These are phyloP conservation scores for Carex arenaria DNA, from an alignment of 202 grass and related monocot genomes.

Conservation along the genomic window DNA sequence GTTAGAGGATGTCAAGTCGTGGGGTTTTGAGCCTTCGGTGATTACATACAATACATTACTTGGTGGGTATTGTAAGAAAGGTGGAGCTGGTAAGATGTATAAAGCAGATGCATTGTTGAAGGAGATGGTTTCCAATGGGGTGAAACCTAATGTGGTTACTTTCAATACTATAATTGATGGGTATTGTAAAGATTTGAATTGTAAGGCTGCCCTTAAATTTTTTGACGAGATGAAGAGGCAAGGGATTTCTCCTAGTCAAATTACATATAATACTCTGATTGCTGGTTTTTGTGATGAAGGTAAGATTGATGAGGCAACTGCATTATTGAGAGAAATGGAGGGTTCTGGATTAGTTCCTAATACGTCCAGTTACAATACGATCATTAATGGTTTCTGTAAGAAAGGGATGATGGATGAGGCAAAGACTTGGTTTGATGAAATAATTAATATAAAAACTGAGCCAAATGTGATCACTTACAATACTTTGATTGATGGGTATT, in stretches of 20 bases:
- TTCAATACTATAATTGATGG: conserved; percentile 66
- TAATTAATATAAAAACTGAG: conserved; percentile 27
- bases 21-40: conserved; percentile 57
- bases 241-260: conserved; percentile 28
- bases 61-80: conserved; percentile 55
- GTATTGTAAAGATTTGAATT: conserved; percentile 67
- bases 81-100: conserved; percentile 74
- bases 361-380: conserved; percentile 36
- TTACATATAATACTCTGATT: conserved; percentile 59
- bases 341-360: conserved; percentile 32
- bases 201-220: conserved; percentile 46
- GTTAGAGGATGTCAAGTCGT: conserved; percentile 59
- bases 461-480: conserved; percentile 56
- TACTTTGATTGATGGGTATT: conserved; percentile 64
- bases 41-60: conserved; percentile 71
- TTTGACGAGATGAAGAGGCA: conserved; percentile 78
- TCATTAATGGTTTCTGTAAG: conserved; percentile 81
- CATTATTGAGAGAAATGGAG: conserved; percentile 63
- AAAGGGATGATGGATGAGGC: conserved; percentile 61
- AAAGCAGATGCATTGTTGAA: conserved; percentile 63
- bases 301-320: conserved; percentile 49
- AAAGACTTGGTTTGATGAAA: conserved; percentile 45
- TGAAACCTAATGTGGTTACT: conserved; percentile 52
- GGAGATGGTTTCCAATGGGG: conserved; percentile 56
- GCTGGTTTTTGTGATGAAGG: conserved; percentile 43